These are phyloP conservation scores for Flaveria floridana DNA, from an alignment of 140 eudicot species.

Conservation along the genomic window DNA sequence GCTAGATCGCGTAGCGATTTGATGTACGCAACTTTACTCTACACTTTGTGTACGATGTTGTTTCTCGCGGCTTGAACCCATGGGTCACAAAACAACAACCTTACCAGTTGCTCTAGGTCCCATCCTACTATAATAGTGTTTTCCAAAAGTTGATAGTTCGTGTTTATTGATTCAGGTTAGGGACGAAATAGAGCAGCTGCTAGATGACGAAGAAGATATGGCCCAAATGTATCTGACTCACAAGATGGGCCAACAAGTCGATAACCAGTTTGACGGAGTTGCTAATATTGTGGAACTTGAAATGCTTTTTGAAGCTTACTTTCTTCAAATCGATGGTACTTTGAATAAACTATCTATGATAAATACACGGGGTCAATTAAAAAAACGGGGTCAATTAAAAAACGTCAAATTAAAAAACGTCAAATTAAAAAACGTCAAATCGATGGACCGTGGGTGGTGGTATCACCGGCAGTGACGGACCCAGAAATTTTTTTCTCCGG, in stretches of 20 bases:
- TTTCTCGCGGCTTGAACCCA: too few species aligned
- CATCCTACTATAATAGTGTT: background rate
- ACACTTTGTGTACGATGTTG: too few species aligned
- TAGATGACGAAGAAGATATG: constrained; percentile 46
- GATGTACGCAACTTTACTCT: too few species aligned
- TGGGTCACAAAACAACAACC: too few species aligned
- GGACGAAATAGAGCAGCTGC: constrained; percentile 31
- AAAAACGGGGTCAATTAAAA: too few species aligned
- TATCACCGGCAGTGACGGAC: too few species aligned
- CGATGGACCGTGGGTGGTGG: too few species aligned
- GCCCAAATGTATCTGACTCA: background rate
- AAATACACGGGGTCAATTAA: too few species aligned
- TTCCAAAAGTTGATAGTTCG: background rate
- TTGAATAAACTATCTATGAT: constrained; percentile 7
- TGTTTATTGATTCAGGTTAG: constrained; percentile 52
- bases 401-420: too few species aligned
- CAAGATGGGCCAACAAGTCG: constrained; percentile 32
- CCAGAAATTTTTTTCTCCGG: too few species aligned
- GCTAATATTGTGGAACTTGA: constrained; percentile 3
- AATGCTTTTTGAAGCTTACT: constrained; percentile 8
- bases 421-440: background rate
- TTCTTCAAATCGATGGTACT: background rate
- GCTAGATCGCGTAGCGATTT: too few species aligned
- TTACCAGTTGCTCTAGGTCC: too few species aligned
- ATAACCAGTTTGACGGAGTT: background rate